A percentile compares a stretch with the other conserved stretches of the same genome.
These are phyloP conservation scores for Gonium pectorale DNA, from an alignment of 139 green algal species.

Conservation along the genomic window DNA sequence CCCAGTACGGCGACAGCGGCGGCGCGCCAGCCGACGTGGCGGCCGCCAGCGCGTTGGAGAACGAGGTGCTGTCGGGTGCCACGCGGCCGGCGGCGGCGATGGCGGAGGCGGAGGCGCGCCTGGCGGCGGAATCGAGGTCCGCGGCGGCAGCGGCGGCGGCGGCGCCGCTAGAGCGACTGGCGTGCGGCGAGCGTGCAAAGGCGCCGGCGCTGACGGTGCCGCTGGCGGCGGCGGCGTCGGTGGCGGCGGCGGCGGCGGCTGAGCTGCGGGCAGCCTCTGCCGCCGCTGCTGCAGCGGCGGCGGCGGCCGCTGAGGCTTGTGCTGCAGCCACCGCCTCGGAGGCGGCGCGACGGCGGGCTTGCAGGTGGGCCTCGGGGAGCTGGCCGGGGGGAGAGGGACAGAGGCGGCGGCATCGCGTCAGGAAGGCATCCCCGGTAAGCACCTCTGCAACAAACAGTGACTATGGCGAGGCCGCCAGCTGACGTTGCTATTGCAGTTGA, in stretches of 20 bases:
- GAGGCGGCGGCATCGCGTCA: neutral
- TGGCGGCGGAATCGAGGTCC: neutral
- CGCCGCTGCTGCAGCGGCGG: neutral
- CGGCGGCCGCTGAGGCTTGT: neutral
- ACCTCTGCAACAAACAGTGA: neutral
- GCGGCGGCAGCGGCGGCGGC: neutral
- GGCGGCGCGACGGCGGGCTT: constrained; percentile 2
- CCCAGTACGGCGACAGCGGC: neutral
- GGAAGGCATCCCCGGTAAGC: neutral
- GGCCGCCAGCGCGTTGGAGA: neutral
- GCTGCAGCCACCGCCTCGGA: neutral
- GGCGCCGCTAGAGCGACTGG: no score
- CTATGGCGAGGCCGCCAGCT: neutral
- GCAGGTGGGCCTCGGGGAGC: neutral
- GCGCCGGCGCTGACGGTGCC: neutral
- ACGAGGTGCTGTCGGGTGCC: neutral
- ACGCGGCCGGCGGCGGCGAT: neutral
- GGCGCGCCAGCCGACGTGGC: neutral
- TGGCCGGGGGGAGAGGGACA: neutral
- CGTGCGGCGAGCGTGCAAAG: no score
- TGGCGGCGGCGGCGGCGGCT: neutral
- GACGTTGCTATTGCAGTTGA: neutral
- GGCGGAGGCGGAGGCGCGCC: neutral
- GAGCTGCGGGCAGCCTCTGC: neutral
- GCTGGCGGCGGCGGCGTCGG: neutral